Percentiles rank a stretch among this genome's conserved stretches.
Conservation (phyloP, 2,329 filamentous ascomycete genomes). For the Ceratocystis colombiana region DNA sequence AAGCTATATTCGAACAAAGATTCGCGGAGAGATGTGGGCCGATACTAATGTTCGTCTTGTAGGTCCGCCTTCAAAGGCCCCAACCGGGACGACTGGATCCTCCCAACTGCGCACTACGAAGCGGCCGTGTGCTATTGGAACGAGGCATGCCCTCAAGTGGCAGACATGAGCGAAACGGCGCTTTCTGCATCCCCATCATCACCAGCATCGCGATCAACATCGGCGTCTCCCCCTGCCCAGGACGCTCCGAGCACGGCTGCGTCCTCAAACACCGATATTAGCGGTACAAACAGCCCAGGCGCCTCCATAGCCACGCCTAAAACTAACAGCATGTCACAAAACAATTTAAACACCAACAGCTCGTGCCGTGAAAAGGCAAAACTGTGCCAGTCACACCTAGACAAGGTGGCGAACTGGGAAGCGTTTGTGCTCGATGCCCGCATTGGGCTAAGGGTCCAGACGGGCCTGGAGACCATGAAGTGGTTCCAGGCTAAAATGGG, state of each 20-base stretch:
- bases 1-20: conserved; percentile 28
- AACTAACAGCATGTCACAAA: not conserved
- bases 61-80: conserved; percentile 48
- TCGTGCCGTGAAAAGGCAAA: conserved; percentile 42
- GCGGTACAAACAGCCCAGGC: not conserved
- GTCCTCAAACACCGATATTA: not conserved
- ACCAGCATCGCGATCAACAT: not conserved
- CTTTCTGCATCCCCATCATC: not conserved
- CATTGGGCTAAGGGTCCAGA: conserved; percentile 62
- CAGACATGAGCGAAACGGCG: conserved; percentile 24
- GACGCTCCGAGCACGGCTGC: not conserved
- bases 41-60: conserved; percentile 22
- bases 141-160: conserved; percentile 43
- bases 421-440: conserved; percentile 62
- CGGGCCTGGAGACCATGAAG: conserved; percentile 54
- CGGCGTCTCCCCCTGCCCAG: conserved; percentile 10
- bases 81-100: conserved; percentile 58
- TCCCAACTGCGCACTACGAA: conserved; percentile 74
- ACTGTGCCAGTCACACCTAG: conserved; percentile 55
- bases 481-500: conserved; percentile 42
- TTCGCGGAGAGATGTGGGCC: not conserved
- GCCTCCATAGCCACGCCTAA: not conserved
- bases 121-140: conserved; percentile 73
- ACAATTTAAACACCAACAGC: conserved; percentile 29
- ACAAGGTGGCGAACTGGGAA: conserved; percentile 61